These are phyloP conservation scores for Saitozyma podzolica DNA, from an alignment of 768 basidiomycete species.

Conservation along the genomic window DNA sequence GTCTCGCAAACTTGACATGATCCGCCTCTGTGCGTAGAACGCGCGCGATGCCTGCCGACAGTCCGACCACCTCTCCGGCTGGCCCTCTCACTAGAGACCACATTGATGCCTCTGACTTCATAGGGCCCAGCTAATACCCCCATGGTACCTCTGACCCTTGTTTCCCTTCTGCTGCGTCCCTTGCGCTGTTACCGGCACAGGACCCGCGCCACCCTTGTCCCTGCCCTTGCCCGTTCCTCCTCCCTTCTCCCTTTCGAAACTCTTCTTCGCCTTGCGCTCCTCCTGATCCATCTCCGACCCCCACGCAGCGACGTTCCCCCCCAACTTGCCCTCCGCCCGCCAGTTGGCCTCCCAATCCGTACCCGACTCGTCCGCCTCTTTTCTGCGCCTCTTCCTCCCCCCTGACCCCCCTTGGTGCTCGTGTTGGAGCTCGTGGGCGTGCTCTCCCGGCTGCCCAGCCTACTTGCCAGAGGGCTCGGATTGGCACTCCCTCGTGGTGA, in stretches of 20 bases:
- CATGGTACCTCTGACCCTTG: slow-evolving; percentile 29
- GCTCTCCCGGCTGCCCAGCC: not conserved
- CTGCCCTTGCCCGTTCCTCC: slow-evolving; percentile 53
- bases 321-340: slow-evolving; percentile 34
- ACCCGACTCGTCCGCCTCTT: slow-evolving; percentile 14
- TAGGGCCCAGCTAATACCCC: slow-evolving; percentile 11
- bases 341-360: slow-evolving; percentile 39
- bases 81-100: too few relatives aligned
- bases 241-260: slow-evolving; percentile 13
- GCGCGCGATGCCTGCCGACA: too few relatives aligned
- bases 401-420: not conserved
- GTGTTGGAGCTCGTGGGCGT: not conserved
- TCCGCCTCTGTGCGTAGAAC: too few relatives aligned
- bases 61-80: too few relatives aligned
- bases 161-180: slow-evolving; percentile 1
- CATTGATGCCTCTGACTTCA: too few relatives aligned
- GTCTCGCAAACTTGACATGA: too few relatives aligned
- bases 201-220: not conserved
- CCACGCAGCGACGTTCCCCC: slow-evolving; percentile 38
- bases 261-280: slow-evolving; percentile 12
- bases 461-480: too few relatives aligned
- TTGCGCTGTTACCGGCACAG: not conserved
- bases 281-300: slow-evolving; percentile 30
- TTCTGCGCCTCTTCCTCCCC: slow-evolving; percentile 7
- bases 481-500: too few relatives aligned